Evolutionary conservation across 208 protist genomes (phyloP).

Genomic region (Wallacemonas sp.): DNA sequence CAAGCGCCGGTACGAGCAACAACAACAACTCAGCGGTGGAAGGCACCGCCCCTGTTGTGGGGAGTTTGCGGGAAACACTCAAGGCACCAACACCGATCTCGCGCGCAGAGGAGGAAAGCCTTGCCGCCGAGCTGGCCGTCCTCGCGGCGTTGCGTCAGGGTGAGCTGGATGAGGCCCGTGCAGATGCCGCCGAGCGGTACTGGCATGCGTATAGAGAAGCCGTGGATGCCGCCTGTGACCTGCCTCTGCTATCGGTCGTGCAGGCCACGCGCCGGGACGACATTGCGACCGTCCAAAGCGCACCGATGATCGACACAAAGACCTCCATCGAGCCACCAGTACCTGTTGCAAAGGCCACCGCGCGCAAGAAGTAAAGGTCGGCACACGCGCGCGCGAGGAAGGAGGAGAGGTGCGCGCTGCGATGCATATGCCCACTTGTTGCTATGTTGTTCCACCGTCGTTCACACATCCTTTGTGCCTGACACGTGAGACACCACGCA

Average conservation of each 20-base stretch:
- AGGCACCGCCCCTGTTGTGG: background rate
- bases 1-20: background rate
- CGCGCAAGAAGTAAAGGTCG: slow-evolving; percentile 11
- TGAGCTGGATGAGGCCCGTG: slow-evolving; percentile 14
- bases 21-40: background rate
- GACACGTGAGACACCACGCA: too few species aligned
- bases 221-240: slow-evolving; percentile 46
- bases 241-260: slow-evolving; percentile 60
- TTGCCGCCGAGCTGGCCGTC: slow-evolving; percentile 25
- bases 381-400: too few species aligned
- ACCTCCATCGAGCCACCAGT: slow-evolving; percentile 33
- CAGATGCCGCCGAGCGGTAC: slow-evolving; percentile 1
- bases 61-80: background rate
- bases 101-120: background rate
- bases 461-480: too few species aligned
- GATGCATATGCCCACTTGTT: too few species aligned
- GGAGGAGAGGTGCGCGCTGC: too few species aligned
- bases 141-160: slow-evolving; percentile 17
- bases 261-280: slow-evolving; percentile 35
- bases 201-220: slow-evolving; percentile 18
- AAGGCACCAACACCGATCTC: background rate
- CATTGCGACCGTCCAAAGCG: slow-evolving; percentile 44
- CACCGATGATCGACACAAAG: slow-evolving; percentile 56
- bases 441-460: too few species aligned
- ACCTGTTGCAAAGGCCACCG: slow-evolving; percentile 19